These are phyloP conservation scores for Penicillium flavigenum DNA, from an alignment of 495 filamentous ascomycete genomes.

Conservation along the genomic window DNA sequence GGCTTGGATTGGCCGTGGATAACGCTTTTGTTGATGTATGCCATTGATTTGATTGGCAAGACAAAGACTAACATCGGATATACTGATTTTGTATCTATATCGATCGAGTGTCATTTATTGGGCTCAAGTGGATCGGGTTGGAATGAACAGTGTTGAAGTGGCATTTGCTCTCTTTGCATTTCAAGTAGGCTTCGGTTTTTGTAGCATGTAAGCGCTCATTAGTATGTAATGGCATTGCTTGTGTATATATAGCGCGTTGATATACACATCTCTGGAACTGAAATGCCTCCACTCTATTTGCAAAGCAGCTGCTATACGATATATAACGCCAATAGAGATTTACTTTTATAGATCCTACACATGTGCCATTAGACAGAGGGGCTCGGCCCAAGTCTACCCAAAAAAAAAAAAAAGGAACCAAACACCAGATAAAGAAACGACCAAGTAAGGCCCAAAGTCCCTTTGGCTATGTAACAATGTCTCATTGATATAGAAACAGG, in stretches of 20 bases:
- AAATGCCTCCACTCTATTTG: not conserved
- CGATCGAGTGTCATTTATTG: not conserved
- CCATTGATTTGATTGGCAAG: not conserved
- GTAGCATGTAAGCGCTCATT: not conserved
- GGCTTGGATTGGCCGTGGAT: not conserved
- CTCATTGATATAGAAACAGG: slow-evolving; percentile 27
- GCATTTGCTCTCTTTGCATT: not conserved
- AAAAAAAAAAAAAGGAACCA: not conserved
- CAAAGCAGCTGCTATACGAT: not conserved
- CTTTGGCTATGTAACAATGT: slow-evolving; percentile 22
- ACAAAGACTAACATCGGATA: not conserved
- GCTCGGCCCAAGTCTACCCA: not conserved
- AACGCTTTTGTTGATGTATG: not conserved
- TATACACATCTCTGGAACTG: not conserved
- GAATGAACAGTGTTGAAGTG: slow-evolving; percentile 7
- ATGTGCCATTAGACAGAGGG: no score
- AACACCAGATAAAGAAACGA: not conserved
- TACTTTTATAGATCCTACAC: not conserved
- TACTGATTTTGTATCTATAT: not conserved
- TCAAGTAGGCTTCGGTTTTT: not conserved
- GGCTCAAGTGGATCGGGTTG: not conserved
- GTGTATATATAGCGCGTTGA: not conserved
- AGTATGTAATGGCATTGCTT: not conserved
- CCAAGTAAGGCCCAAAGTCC: not conserved
- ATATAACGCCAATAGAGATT: not conserved